Base-by-base conservation (phyloP, 1,284 basidiomycete genomes). In the Fomitiporia mediterranea region DNA sequence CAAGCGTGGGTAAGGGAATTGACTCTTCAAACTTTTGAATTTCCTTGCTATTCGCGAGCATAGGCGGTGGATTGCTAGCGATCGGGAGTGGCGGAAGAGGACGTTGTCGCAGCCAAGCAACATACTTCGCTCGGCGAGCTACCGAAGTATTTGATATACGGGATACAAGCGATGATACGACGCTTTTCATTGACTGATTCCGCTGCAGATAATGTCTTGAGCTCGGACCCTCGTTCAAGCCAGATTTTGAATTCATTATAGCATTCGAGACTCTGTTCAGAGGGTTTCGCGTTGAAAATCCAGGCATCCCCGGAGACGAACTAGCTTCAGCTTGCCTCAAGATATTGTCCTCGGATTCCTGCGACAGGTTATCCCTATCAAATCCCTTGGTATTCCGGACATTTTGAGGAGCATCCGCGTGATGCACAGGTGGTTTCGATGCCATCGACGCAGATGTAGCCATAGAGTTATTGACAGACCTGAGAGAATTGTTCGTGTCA, bases 51-150 rank as follows among this genome's bases (percentile, higher is more conserved):
- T 67, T 66, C 2, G 70, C 66, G 42, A 78, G 61, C 25, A 34
- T 27, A 4, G 55, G 50, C 17, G 55, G 17, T 75, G 68, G 34
- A 76, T 73, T 56, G 73, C 67, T 30, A 3, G 78, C 74, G 13
- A 79, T 71, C 15, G 68, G 69, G 17, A 84, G 72, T 0, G 79
- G 80, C 4, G 82, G 81, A 19, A 84, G 66, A 4, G 81, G 80
- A n/a, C 58, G 49, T 63, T 83, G 83, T 54, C 67, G 74, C 61
- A 72, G 68, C 74, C 76, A 74, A 38, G 48, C 30, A 25, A 59
- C 19, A 28, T 59, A 59, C 49, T 52, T 59, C 7, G 53, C 49
- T 27, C 53, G 28, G 32, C 27, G 38, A 6, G 47, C 53, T 23
- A 42, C 48, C 3, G 57, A 59, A 11, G 23, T 52, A 46, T 51